A percentile compares a stretch with the other conserved stretches of the same genome.
Evolutionary conservation across 306 rosid species (phyloP).

Genomic region (Malus sieversii): DNA sequence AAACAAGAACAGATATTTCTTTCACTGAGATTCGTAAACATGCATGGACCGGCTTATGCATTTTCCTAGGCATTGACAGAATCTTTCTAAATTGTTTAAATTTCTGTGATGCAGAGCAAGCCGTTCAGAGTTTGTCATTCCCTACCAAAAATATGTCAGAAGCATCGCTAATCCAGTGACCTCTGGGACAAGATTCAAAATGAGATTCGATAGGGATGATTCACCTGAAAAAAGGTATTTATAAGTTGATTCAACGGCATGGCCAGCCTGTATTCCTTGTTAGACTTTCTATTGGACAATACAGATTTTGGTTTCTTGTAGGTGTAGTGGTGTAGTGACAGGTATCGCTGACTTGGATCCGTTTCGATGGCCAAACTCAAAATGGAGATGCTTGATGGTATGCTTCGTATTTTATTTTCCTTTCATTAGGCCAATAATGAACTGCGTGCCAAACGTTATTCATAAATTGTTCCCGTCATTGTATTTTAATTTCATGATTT

Average conservation of each 20-base stretch:
- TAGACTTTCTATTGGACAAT: constrained; percentile 3
- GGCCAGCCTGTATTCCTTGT: not conserved
- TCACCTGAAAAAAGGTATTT: constrained; percentile 83
- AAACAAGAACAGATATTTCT: not conserved
- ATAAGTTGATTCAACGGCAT: constrained; percentile 5
- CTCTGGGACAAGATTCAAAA: constrained; percentile 79
- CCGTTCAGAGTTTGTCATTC: constrained; percentile 85
- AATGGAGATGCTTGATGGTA: constrained; percentile 96
- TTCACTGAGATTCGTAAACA: not conserved
- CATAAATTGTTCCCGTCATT: too few relatives aligned
- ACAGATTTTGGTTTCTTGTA: constrained; percentile 34
- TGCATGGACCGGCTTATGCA: not conserved
- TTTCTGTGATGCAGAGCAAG: constrained; percentile 57
- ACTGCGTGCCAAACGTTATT: not conserved
- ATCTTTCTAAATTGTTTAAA: constrained; percentile 10
- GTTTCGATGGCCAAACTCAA: constrained; percentile 81
- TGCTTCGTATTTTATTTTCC: not conserved
- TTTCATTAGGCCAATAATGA: not conserved
- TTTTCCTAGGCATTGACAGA: not conserved
- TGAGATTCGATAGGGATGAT: constrained; percentile 90
- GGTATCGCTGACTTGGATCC: constrained; percentile 85
- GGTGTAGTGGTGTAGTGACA: constrained; percentile 68
- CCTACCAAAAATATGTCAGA: constrained; percentile 65
- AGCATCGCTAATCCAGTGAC: constrained; percentile 61
- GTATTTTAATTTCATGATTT: too few relatives aligned